Evolutionary conservation across 2,329 filamentous ascomycete genomes (phyloP).

Genomic region (Ramichloridium luteum): DNA sequence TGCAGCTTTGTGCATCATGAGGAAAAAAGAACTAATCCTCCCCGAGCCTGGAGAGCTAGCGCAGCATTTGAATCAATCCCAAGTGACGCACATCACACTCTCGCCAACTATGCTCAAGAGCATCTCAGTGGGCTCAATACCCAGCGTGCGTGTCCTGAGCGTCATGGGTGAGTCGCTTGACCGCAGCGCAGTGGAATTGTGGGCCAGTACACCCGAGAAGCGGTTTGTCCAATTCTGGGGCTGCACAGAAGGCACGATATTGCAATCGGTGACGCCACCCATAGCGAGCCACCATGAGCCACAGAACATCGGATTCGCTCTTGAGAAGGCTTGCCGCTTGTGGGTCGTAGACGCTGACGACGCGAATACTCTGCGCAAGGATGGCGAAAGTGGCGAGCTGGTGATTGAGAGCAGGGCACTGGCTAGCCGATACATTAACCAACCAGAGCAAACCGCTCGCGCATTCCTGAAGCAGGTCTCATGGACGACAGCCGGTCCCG

Average conservation of each 20-base stretch:
- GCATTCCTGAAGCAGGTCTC: background rate
- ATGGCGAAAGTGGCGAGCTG: slow-evolving; percentile 1
- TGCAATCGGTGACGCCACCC: slow-evolving; percentile 2
- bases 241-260: slow-evolving; percentile 2
- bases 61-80: background rate
- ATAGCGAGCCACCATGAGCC: slow-evolving; percentile 1
- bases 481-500: background rate
- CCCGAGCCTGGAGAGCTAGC: background rate
- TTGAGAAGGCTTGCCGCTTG: slow-evolving; percentile 1
- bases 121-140: background rate
- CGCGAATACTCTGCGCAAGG: background rate
- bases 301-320: slow-evolving; percentile 1
- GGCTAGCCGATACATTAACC: slow-evolving; percentile 2
- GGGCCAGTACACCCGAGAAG: background rate
- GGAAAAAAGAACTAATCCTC: slow-evolving; percentile 1
- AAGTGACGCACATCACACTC: slow-evolving; percentile 2
- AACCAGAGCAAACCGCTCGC: background rate
- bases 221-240: slow-evolving; percentile 2
- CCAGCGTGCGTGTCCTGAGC: slow-evolving; percentile 1
- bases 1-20: slow-evolving; percentile 2
- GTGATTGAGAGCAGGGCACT: slow-evolving; percentile 3
- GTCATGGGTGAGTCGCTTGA: slow-evolving; percentile 3
- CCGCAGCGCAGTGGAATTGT: background rate
- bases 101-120: slow-evolving; percentile 3
- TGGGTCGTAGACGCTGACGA: slow-evolving; percentile 2